Conservation (phyloP, 768 basidiomycete genomes). For the Pleurotus giganteus region DNA sequence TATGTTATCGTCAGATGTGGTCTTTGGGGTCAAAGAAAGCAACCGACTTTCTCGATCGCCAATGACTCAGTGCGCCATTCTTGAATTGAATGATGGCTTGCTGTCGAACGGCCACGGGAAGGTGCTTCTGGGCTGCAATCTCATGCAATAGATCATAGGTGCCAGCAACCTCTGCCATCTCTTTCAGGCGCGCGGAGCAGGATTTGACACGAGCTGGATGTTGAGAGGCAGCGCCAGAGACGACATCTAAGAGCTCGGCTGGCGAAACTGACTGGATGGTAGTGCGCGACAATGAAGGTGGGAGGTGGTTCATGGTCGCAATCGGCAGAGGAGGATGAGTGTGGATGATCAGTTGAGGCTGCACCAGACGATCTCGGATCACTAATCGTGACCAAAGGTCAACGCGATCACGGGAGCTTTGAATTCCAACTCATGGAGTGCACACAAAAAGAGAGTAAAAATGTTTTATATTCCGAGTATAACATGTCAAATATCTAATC, state of each 20-base stretch:
- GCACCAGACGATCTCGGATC: no score
- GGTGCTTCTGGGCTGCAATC: slow-evolving; percentile 59
- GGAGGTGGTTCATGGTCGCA: slow-evolving; percentile 1
- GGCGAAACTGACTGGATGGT: slow-evolving; percentile 43
- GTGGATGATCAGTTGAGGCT: slow-evolving; percentile 16
- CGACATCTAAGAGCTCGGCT: slow-evolving; percentile 64
- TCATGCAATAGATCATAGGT: slow-evolving; percentile 70
- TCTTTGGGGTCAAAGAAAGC: slow-evolving; percentile 10
- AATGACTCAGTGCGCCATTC: slow-evolving; percentile 70
- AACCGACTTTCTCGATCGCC: slow-evolving; percentile 74
- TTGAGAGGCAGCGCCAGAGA: slow-evolving; percentile 72
- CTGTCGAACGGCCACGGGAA: slow-evolving; percentile 69
- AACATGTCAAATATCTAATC: not conserved
- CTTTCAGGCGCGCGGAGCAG: slow-evolving; percentile 60
- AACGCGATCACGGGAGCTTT: not conserved
- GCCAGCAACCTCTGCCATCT: slow-evolving; percentile 66
- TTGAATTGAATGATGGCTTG: slow-evolving; percentile 90
- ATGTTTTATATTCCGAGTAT: not conserved
- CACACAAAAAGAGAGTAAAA: not conserved
- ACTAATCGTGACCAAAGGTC: no score
- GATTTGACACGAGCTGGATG: slow-evolving; percentile 53
- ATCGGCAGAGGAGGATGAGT: not conserved
- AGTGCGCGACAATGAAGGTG: slow-evolving; percentile 3
- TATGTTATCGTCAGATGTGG: slow-evolving; percentile 34
- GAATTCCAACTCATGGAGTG: not conserved